A percentile compares a stretch with the other conserved stretches of the same genome.
phyloP scores from a whole-genome alignment of 2,329 filamentous ascomycete genomes.

The Penicillium sp. region DNA sequence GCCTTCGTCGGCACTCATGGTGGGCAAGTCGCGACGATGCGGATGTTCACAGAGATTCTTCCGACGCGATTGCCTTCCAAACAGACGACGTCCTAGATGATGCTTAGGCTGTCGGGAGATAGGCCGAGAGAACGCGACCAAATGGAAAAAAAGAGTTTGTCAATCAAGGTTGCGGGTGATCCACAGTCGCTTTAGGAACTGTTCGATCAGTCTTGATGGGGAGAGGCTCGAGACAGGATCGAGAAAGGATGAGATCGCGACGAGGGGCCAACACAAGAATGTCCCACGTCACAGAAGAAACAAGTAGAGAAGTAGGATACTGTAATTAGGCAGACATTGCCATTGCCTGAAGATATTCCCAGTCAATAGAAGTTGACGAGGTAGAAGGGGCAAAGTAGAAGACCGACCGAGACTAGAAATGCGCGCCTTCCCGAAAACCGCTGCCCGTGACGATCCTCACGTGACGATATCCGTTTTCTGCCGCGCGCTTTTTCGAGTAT shows the following conservation, averaged over 20 bases:
- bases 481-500: conserved; percentile 10
- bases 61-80: conserved; percentile 17
- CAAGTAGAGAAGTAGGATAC: conserved; percentile 4
- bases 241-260: conserved; percentile 29
- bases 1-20: conserved; percentile 41
- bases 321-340: background rate
- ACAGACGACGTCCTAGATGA: conserved; percentile 3
- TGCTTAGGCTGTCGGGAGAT: conserved; percentile 3
- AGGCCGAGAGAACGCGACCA: conserved; percentile 13
- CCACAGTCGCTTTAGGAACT: conserved; percentile 23
- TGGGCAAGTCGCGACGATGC: conserved; percentile 24
- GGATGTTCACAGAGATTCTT: conserved; percentile 11
- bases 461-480: conserved; percentile 32
- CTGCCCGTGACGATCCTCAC: conserved; percentile 35
- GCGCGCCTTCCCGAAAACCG: conserved; percentile 32
- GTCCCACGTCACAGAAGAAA: conserved; percentile 10
- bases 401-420: conserved; percentile 21
- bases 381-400: conserved; percentile 22
- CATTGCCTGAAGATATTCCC: background rate
- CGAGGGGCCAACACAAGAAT: conserved; percentile 21
- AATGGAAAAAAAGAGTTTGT: conserved; percentile 3
- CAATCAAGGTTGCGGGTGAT: conserved; percentile 18
- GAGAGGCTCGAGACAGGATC: conserved; percentile 22
- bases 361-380: background rate
- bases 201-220: conserved; percentile 29